Conservation (phyloP, 768 basidiomycete species). For the Cystoderma amianthinum region DNA sequence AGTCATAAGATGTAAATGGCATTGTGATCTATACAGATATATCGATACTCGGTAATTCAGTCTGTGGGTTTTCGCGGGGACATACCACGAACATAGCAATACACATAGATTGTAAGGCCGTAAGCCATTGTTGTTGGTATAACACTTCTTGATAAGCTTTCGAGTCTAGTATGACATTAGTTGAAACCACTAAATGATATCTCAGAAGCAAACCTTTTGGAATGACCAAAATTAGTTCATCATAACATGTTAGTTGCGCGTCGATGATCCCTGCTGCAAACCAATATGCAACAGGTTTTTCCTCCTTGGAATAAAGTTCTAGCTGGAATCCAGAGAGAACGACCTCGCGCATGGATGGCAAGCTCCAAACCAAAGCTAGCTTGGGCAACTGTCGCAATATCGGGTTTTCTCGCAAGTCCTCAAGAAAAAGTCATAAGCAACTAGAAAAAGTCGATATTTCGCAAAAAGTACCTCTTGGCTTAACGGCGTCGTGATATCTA, state of each 20-base stretch:
- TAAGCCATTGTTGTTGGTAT: conserved; percentile 45
- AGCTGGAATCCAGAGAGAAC: conserved; percentile 73
- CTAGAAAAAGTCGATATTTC: conserved; percentile 9
- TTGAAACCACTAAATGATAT: neutral
- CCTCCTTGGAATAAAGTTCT: conserved; percentile 62
- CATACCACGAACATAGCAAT: conserved; percentile 48
- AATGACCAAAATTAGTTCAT: conserved; percentile 33
- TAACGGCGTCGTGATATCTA: too few relatives aligned
- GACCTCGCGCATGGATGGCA: conserved; percentile 58
- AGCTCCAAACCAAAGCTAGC: conserved; percentile 49
- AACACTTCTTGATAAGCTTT: conserved; percentile 34
- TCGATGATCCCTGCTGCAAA: conserved; percentile 54
- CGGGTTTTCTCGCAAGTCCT: conserved; percentile 25
- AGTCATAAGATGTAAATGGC: conserved; percentile 37
- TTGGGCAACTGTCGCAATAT: conserved; percentile 36
- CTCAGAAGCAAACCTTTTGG: conserved; percentile 24
- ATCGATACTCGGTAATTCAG: too few relatives aligned
- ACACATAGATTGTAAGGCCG: conserved; percentile 51
- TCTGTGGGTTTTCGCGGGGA: conserved; percentile 1
- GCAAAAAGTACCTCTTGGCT: conserved; percentile 25
- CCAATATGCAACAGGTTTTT: conserved; percentile 74
- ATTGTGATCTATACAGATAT: conserved; percentile 42
- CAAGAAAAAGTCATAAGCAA: neutral
- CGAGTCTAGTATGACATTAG: conserved; percentile 22
- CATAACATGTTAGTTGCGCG: conserved; percentile 45